Evolutionary conservation across 768 basidiomycete genomes (phyloP), one percentile per base, ranked within the genome.

Genomic region (Heimioporus sp.): DNA sequence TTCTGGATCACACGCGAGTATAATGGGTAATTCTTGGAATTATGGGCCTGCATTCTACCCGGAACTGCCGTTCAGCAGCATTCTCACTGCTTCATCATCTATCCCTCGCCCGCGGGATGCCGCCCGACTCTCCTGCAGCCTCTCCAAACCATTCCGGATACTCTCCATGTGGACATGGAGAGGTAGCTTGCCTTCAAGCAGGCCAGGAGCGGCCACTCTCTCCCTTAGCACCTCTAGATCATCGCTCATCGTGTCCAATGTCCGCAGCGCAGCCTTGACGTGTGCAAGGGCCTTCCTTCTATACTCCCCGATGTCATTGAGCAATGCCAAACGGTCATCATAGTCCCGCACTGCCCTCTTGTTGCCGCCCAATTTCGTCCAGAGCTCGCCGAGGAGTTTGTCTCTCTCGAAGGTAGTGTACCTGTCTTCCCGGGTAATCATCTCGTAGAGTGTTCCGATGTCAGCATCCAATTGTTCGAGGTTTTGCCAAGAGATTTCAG

Each of bases 161-260:
- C 83, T 88, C 70, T 80, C 80, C 68, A 91, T 82, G 58, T 91
- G 88, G 19, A 90, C 87, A 52, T 86, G 83, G 5, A 86, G 71
- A 5, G 88, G 86, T 15, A 90, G 73, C 38, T 70, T 72, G n/a
- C 79, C 67, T 5, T 80, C 82, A 11, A 80, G 65, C 5, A 91
- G 67, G 45, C 82, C 81, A 2, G 90, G 88, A 31, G 81, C 78
- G 5, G 86, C 79, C 2, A 88, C 86, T 16, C 85, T 74, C 62
- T 88, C 85, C 54, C 89, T 74, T 53, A 92, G 68, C 40, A 88
- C 87, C 62, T 88, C 87, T 75, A 91, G 82, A 55, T 90, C 87
- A 34, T 80, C 82, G 56, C 80, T 80, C 82, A 90, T 80, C 36
- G 73, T 72, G 28, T 80, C 69, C 54, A 92, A 68, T 10, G 81